Base-by-base conservation (phyloP, 192 early-diverging fungal species). In the Piromyces sp. region DNA sequence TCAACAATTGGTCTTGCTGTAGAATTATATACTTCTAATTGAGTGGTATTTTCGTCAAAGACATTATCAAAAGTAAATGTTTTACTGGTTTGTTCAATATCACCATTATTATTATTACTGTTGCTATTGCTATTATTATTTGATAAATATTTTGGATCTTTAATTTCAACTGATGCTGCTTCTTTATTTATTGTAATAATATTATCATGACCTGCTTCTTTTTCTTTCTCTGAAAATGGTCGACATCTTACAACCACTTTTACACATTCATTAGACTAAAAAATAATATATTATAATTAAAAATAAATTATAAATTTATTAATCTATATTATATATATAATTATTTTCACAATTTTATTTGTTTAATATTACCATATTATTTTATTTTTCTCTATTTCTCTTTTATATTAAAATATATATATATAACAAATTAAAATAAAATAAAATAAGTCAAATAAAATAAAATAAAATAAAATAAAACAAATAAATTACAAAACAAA, bases 1-100 rank as follows among this genome's bases (percentile, higher is more conserved):
- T 92, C 89, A 15, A 93, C 92, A 13, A 84, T 89, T 86, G 83
- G 95, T 96, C 30, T 88, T 89, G 29, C 89, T 88, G 29, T 88
- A 88, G 38, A 87, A 88, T 84, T 92, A 89, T 30, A 89, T 88
- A 86, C 0, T 30, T 83, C 51, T 15, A 81, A 28, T 33, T 83
- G 83, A 9, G 30, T 26, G 11, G 83, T 80, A 79, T 80, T 13
- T 79, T 28, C 17, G 42, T 88, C 89, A 79, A 87, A 90, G 0
- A 91, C 86, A 30, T 87, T 83, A 28, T 84, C 31, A 68, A 30
- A 26, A 78, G 81, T 82, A 79, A 83, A 83, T 30, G 85, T 84
- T 81, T 92, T 92, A 68, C 51, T 68, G 12, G 88, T 87, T 15
- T 86, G 86, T 30, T 87, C 87, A 79, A 80, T 79, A 30, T 79